These are phyloP conservation scores for Pythium myriotylum DNA, from an alignment of 352 stramenopile species.

Conservation along the genomic window DNA sequence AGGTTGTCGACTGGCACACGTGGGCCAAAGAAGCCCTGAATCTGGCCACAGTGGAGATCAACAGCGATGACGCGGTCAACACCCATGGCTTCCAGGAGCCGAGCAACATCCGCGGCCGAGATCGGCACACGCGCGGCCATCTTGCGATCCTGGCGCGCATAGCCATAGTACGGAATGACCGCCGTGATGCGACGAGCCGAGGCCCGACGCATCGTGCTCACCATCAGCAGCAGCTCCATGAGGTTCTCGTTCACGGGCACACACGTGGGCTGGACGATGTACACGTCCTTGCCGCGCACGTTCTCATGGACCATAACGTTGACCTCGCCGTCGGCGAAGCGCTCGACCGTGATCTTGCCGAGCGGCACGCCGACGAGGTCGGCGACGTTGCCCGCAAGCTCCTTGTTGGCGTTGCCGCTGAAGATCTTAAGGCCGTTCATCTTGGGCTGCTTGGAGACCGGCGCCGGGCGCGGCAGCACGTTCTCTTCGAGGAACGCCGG, in stretches of 20 bases:
- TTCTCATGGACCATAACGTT: slow-evolving; percentile 99
- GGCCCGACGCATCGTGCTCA: slow-evolving; percentile 97
- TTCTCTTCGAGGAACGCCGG: slow-evolving; percentile 57
- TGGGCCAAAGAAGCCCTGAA: slow-evolving; percentile 98
- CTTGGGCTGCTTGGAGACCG: slow-evolving; percentile 86
- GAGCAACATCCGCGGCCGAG: slow-evolving; percentile 90
- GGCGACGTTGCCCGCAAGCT: slow-evolving; percentile 96
- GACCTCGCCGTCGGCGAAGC: slow-evolving; percentile 99
- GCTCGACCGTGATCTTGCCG: slow-evolving; percentile 97
- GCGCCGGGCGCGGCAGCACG: slow-evolving; percentile 44
- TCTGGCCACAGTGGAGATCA: slow-evolving; percentile 88
- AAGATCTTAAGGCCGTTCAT: slow-evolving; percentile 97
- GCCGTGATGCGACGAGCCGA: slow-evolving; percentile 98
- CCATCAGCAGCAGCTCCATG: slow-evolving; percentile 99
- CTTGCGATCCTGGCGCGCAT: slow-evolving; percentile 91
- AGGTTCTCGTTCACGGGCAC: slow-evolving; percentile 99
- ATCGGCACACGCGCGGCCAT: slow-evolving; percentile 97
- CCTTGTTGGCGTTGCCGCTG: slow-evolving; percentile 97
- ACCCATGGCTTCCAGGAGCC: slow-evolving; percentile 86
- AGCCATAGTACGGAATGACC: slow-evolving; percentile 97
- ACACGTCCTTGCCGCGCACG: slow-evolving; percentile 99
- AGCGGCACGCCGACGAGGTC: slow-evolving; percentile 97
- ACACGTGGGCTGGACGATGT: slow-evolving; percentile 99
- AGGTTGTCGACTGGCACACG: slow-evolving; percentile 99
- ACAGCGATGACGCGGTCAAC: slow-evolving; percentile 89